phyloP scores from a whole-genome alignment of 2,329 filamentous ascomycete genomes.

The Byssothecium circinans region DNA sequence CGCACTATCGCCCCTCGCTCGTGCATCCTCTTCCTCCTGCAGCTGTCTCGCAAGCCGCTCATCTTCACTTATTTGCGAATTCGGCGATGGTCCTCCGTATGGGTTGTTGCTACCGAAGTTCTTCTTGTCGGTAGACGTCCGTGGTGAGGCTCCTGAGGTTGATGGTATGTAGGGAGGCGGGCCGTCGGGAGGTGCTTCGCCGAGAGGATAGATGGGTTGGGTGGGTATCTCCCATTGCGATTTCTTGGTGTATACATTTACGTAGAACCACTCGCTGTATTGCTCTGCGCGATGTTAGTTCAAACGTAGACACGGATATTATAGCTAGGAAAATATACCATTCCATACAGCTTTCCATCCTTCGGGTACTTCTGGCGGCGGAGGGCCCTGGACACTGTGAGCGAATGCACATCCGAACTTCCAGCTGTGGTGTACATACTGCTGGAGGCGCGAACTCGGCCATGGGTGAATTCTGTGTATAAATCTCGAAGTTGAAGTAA shows the following conservation, averaged over 20 bases:
- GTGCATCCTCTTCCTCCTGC: constrained; percentile 80
- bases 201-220: constrained; percentile 62
- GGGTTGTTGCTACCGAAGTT: constrained; percentile 66
- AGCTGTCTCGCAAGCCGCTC: constrained; percentile 73
- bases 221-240: constrained; percentile 90
- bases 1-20: constrained; percentile 45
- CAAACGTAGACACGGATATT: neutral
- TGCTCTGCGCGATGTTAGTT: constrained; percentile 54
- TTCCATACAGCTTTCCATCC: constrained; percentile 89
- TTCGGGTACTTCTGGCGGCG: constrained; percentile 66
- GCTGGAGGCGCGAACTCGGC: constrained; percentile 40
- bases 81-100: constrained; percentile 48
- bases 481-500: too few species aligned
- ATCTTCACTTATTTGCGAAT: constrained; percentile 60
- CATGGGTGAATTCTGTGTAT: constrained; percentile 22
- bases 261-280: constrained; percentile 93
- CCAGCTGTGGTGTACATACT: constrained; percentile 20
- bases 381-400: constrained; percentile 47
- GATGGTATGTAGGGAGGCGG: constrained; percentile 67
- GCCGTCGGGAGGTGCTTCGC: constrained; percentile 54
- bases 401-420: constrained; percentile 6
- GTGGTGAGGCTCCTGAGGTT: constrained; percentile 37
- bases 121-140: constrained; percentile 51
- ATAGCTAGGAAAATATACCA: constrained; percentile 14
- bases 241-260: constrained; percentile 83